phyloP scores from a whole-genome alignment of 495 filamentous ascomycete species.

The Hypoxylon rickii region DNA sequence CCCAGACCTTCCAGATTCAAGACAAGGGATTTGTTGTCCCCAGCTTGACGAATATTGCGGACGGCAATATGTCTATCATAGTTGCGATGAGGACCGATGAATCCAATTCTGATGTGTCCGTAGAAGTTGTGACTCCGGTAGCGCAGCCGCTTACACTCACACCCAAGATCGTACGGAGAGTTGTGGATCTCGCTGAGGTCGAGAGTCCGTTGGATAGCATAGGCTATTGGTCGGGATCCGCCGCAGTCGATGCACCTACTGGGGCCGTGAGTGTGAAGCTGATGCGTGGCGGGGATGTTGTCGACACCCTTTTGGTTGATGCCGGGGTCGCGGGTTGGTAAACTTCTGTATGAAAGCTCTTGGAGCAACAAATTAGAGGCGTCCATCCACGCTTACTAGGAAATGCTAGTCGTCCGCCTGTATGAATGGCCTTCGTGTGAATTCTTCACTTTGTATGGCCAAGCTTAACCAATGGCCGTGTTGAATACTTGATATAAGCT shows the following conservation, averaged over 20 bases:
- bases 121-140: conserved; percentile 30
- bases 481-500: conserved; percentile 1
- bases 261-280: conserved; percentile 31
- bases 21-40: conserved; percentile 33
- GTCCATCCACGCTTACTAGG: background rate
- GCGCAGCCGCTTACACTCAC: conserved; percentile 39
- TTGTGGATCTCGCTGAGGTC: conserved; percentile 15
- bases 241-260: conserved; percentile 12
- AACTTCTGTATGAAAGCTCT: background rate
- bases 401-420: no score
- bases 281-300: conserved; percentile 16
- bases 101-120: conserved; percentile 8
- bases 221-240: conserved; percentile 26
- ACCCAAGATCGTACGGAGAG: conserved; percentile 28
- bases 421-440: no score
- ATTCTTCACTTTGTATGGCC: conserved; percentile 18
- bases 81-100: conserved; percentile 23
- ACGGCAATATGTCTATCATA: conserved; percentile 26
- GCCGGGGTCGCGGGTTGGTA: conserved; percentile 35
- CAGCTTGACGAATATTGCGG: conserved; percentile 22
- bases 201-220: conserved; percentile 12
- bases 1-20: conserved; percentile 34
- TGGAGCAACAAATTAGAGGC: conserved; percentile 3
- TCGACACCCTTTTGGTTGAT: conserved; percentile 33
- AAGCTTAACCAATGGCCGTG: conserved; percentile 19